These are phyloP conservation scores for Globisporangium echinulatum DNA, from an alignment of 352 stramenopile species.

Conservation along the genomic window DNA sequence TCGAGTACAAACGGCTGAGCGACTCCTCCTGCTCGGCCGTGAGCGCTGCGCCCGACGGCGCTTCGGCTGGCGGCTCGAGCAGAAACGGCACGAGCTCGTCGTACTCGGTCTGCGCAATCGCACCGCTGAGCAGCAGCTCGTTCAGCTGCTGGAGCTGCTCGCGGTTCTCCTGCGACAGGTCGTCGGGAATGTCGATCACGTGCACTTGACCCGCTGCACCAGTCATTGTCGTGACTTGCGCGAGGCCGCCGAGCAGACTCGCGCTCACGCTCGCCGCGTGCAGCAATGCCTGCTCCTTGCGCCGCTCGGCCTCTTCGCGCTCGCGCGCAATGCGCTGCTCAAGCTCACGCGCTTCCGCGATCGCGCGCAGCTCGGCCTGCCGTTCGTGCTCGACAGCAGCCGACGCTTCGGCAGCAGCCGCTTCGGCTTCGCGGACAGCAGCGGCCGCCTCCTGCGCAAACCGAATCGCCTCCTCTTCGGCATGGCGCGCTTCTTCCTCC, in stretches of 20 bases:
- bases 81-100: constrained; percentile 85
- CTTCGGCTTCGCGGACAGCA: constrained; percentile 54
- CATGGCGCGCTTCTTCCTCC: constrained; percentile 65
- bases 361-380: constrained; percentile 74
- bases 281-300: constrained; percentile 54
- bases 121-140: constrained; percentile 73
- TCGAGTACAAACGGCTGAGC: constrained; percentile 67
- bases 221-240: constrained; percentile 72
- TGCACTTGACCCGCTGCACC: constrained; percentile 65
- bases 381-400: constrained; percentile 76
- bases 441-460: constrained; percentile 45
- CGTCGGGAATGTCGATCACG: constrained; percentile 77
- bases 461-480: constrained; percentile 55
- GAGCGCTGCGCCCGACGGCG: constrained; percentile 51
- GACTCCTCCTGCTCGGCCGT: constrained; percentile 81
- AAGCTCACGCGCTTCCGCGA: constrained; percentile 63
- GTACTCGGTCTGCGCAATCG: constrained; percentile 81
- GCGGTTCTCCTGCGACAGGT: constrained; percentile 80
- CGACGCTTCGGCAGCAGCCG: constrained; percentile 63
- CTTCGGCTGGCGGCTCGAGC: constrained; percentile 59
- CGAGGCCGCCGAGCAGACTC: constrained; percentile 64
- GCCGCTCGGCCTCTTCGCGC: constrained; percentile 45
- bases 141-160: constrained; percentile 84
- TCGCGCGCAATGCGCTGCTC: constrained; percentile 51
- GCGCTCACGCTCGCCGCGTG: constrained; percentile 75